Evolutionary conservation across 106 monocot species (phyloP), one percentile per base, ranked within the genome.

Genomic region (Acanthochlamys bracteata): DNA sequence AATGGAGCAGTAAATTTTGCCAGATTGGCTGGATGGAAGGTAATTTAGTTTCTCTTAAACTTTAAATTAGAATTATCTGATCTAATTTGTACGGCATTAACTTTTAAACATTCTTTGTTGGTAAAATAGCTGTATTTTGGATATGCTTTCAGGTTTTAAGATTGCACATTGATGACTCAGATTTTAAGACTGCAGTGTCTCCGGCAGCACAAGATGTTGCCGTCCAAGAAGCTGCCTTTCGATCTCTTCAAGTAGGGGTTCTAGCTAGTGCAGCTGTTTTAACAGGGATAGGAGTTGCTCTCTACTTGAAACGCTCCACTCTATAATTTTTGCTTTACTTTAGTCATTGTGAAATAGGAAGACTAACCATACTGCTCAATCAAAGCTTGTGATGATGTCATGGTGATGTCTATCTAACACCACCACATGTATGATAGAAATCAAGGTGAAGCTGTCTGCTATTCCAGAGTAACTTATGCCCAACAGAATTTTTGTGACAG

Each of bases 81-180:
- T n/a, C n/a, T n/a, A n/a, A n/a, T n/a, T n/a, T n/a, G n/a, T n/a
- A n/a, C n/a, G n/a, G n/a, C n/a, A n/a, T n/a, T n/a, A n/a, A n/a
- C n/a, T n/a, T n/a, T n/a, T n/a, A n/a, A n/a, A n/a, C n/a, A n/a
- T n/a, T n/a, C n/a, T n/a, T n/a, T n/a, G n/a, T n/a, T n/a, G n/a
- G n/a, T n/a, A n/a, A n/a, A n/a, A n/a, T n/a, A n/a, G n/a, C n/a
- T n/a, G n/a, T 67, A 95, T 89, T 40, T 90, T 95, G 66, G 90
- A 82, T 84, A 87, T 82, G 74, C 72, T 96, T 63, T 72, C 82
- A 92, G 91, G 83, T 86, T 68, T 66, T 92, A 47, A 82, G 79
- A 72, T 66, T 88, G 68, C 84, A 88, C 15, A 52, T 88, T 42
- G 81, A 88, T 25, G 41, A 20, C 24, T 68, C 66, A 0, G 57